These are phyloP conservation scores for Crotalaria pallida DNA, from an alignment of 306 rosid genomes.

Conservation along the genomic window DNA sequence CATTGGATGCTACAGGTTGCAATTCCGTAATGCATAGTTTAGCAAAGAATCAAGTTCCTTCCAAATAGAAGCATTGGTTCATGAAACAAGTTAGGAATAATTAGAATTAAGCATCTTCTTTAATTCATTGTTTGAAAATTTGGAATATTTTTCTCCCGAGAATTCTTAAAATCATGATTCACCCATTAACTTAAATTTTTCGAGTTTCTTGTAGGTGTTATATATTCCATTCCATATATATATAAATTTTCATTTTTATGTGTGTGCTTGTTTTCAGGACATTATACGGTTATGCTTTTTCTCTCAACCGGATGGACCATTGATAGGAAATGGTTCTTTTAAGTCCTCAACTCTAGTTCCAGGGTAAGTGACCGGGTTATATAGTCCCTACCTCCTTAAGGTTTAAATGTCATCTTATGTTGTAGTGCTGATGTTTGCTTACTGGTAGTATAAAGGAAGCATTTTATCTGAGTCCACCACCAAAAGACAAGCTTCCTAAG, in stretches of 20 bases:
- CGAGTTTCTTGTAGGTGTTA: neutral
- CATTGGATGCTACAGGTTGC: neutral
- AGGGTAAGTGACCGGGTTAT: slow-evolving; percentile 55
- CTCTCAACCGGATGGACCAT: slow-evolving; percentile 87
- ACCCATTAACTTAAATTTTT: neutral
- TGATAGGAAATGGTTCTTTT: slow-evolving; percentile 72
- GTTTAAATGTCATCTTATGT: slow-evolving; percentile 16
- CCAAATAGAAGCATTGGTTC: neutral
- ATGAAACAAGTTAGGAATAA: neutral
- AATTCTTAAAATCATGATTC: neutral
- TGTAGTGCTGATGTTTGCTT: slow-evolving; percentile 24
- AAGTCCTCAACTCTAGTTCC: slow-evolving; percentile 75
- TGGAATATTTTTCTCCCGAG: neutral
- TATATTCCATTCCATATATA: slow-evolving; percentile 15
- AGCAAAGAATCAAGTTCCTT: neutral
- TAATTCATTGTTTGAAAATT: neutral
- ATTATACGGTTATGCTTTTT: slow-evolving; percentile 62
- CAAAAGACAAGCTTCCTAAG: slow-evolving; percentile 88
- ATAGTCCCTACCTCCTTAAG: slow-evolving; percentile 19
- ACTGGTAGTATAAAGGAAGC: slow-evolving; percentile 76
- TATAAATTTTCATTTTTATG: slow-evolving; percentile 13
- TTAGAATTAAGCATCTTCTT: neutral
- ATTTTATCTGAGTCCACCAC: slow-evolving; percentile 82
- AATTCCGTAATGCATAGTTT: neutral
- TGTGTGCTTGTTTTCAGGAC: slow-evolving; percentile 45